Evolutionary conservation across 192 early-diverging fungal species (phyloP), one percentile per base, ranked within the genome.

Genomic region (Coemansia sp.): DNA sequence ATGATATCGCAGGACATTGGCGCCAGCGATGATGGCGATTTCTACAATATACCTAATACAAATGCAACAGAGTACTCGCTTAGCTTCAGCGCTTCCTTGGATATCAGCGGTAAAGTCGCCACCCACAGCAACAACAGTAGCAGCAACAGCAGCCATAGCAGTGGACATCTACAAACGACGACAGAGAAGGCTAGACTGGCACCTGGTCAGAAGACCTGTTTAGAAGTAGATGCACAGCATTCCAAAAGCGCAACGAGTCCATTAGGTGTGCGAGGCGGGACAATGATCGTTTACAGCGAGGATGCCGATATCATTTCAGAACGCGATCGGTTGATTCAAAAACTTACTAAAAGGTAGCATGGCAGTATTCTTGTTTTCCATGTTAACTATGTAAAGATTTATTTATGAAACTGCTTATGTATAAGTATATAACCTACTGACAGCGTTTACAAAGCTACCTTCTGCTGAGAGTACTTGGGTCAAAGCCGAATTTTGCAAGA

Each of bases 401-500:
- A n/a, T n/a, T n/a, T n/a, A n/a, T n/a, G n/a, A n/a, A n/a, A n/a
- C n/a, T n/a, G n/a, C n/a, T n/a, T n/a, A n/a, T n/a, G n/a, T n/a
- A n/a, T n/a, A n/a, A n/a, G n/a, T n/a, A n/a, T n/a, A n/a, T n/a
- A 40, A 8, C 39, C 16, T 15, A 40, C 12, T 51, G 9, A 16
- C 13, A 26, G 7, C 20, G 25, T 26, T 9, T 8, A 26, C 12
- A 51, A 51, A 51, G 10, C 16, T 48, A 61, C 21, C 25, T 64
- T 53, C 46, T 66, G 26, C 39, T 62, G 18, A 83, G 76, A 10
- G 76, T 71, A 18, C 46, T 61, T 0, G 75, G 68, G 28, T 83
- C 70, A 59, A 83, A 78, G 2, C 81, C 81, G 49, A 83, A 72
- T 26, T 68, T 74, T 12, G 68, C 72, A 16, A 83, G 65, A 31